These are phyloP conservation scores for Microcera coccophila DNA, from an alignment of 2,329 filamentous ascomycete genomes.

Conservation along the genomic window DNA sequence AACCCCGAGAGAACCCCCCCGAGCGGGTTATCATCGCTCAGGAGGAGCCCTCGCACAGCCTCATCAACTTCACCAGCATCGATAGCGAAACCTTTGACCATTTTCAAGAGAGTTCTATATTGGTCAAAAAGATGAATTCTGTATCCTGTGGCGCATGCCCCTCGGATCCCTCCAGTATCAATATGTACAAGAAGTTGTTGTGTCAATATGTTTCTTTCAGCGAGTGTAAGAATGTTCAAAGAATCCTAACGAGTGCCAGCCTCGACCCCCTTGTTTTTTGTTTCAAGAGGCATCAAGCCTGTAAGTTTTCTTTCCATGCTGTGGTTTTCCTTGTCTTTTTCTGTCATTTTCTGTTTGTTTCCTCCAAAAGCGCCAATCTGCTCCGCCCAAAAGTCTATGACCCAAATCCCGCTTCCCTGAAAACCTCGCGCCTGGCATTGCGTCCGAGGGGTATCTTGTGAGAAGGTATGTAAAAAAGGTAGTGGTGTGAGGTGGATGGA, in stretches of 20 bases:
- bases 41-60: too few species aligned
- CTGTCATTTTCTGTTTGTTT: constrained; percentile 7
- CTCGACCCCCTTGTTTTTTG: constrained; percentile 20
- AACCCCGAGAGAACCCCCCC: too few species aligned
- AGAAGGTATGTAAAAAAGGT: constrained; percentile 19
- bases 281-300: constrained; percentile 26
- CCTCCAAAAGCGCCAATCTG: constrained; percentile 24
- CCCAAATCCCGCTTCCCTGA: constrained; percentile 12
- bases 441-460: constrained; percentile 29
- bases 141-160: constrained; percentile 11
- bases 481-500: constrained; percentile 13
- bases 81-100: constrained; percentile 7
- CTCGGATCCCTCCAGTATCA: constrained; percentile 7
- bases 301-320: constrained; percentile 15
- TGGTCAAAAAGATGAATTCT: neutral
- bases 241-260: constrained; percentile 29
- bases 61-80: too few species aligned
- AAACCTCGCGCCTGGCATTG: constrained; percentile 21
- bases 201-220: constrained; percentile 14
- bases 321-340: constrained; percentile 18
- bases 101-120: constrained; percentile 1
- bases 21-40: too few species aligned
- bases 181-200: constrained; percentile 28
- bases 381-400: constrained; percentile 27
- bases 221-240: constrained; percentile 24